Conservation (phyloP, 768 basidiomycete species). For the Mycena filopes region DNA sequence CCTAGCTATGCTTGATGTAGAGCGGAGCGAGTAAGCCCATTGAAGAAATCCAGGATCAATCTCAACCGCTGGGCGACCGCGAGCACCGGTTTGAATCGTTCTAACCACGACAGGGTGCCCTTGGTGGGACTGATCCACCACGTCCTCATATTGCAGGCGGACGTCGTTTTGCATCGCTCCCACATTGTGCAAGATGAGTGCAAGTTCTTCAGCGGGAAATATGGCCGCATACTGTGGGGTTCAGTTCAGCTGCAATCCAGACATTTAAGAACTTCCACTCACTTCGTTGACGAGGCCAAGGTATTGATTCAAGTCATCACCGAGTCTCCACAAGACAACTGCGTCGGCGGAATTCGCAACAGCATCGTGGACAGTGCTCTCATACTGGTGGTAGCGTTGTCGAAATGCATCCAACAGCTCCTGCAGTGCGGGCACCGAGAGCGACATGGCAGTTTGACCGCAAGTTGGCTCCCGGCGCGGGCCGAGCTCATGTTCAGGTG, state of each 20-base stretch:
- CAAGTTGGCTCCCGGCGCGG: neutral
- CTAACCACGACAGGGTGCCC: neutral
- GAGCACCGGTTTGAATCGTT: neutral
- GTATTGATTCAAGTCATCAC: constrained; percentile 33
- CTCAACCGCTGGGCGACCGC: neutral
- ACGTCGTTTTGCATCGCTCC: neutral
- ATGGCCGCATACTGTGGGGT: neutral
- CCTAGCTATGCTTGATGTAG: neutral
- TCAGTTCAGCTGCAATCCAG: neutral
- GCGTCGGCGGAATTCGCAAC: constrained; percentile 18
- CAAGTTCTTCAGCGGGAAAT: neutral
- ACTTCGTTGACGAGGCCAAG: constrained; percentile 20
- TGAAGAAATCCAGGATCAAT: neutral
- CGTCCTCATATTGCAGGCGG: neutral
- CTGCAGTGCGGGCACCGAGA: constrained; percentile 1
- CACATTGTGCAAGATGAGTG: neutral
- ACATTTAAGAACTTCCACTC: neutral
- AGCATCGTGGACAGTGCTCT: constrained; percentile 6
- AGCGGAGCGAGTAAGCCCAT: neutral
- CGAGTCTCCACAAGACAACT: constrained; percentile 28
- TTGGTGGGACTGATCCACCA: neutral
- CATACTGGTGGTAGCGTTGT: constrained; percentile 20
- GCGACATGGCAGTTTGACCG: neutral
- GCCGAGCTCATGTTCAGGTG: neutral
- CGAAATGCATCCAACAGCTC: constrained; percentile 30